Evolutionary conservation across 805 yeast genomes (phyloP), one percentile per base, ranked within the genome.

Genomic region (Helenozyma baotianmanensis): DNA sequence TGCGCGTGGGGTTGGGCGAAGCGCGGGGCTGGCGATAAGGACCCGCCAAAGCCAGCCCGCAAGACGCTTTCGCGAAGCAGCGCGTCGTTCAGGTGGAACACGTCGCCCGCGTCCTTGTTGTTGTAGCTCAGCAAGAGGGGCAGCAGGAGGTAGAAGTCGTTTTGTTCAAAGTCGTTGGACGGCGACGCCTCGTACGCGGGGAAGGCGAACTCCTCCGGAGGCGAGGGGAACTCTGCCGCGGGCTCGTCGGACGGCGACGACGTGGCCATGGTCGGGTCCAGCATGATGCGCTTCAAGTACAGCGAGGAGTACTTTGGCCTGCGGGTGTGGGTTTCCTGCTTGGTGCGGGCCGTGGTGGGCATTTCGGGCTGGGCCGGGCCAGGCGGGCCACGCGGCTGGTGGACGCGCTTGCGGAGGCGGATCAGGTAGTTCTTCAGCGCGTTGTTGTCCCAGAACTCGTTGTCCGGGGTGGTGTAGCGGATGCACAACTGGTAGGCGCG

Each of bases 391-490:
- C 21, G 60, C 38, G 76, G 68, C 7, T 8, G 19, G 19, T 17
- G 19, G 7, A 17, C 19, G 19, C 8, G 7, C 7, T 8, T 5
- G 19, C 19, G 19, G 19, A 17, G 19, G 23, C 55, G 55, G 12
- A 86, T 57, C 26, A 62, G 68, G 56, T 82, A 86, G 58, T 86
- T 86, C 27, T 58, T 53, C 32, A 52, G 51, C 23, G 58, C 41
- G 58, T 86, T 87, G 60, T 83, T 86, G 55, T 86, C 96, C 95
- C 95, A 86, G 50, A 53, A 72, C 43, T 79, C 88, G 27, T 51
- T 47, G 11, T 70, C 69, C 26, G 60, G 55, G 13, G 76, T 58
- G 29, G 52, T 48, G 53, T 74, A 84, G 33, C 72, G 68, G 25
- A 82, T 69, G 48, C 94, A 84, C 45, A 83, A 60, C 27, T 64